A percentile compares a stretch with the other conserved stretches of the same genome.
These are phyloP conservation scores for Jacaranda mimosifolia DNA, from an alignment of 257 asterid species.

Conservation along the genomic window DNA sequence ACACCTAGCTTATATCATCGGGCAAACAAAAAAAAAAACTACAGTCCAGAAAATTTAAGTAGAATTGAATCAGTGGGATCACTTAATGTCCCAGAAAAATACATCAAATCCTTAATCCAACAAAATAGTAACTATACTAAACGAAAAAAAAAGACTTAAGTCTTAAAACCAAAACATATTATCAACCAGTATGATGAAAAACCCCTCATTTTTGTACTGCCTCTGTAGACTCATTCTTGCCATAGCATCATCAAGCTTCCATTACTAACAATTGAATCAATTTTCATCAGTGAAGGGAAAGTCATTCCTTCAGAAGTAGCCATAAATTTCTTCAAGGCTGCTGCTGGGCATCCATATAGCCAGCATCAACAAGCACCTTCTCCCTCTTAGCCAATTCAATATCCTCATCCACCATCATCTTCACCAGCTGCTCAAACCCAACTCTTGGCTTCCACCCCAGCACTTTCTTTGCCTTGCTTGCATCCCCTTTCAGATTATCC, in stretches of 20 bases:
- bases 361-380: conserved; percentile 96
- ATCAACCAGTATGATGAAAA: not conserved
- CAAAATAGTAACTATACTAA: conserved; percentile 3
- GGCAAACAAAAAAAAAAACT: not conserved
- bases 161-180: not conserved
- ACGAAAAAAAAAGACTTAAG: not conserved
- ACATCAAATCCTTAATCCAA: conserved; percentile 30
- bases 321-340: conserved; percentile 67
- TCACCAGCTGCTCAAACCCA: conserved; percentile 90
- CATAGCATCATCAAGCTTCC: not conserved
- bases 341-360: conserved; percentile 95
- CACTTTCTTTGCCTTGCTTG: conserved; percentile 77
- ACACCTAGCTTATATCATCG: not conserved
- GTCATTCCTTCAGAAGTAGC: not conserved
- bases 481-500: conserved; percentile 89
- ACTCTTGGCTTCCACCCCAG: conserved; percentile 93
- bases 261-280: conserved; percentile 19
- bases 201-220: not conserved
- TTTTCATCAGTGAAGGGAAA: not conserved
- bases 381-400: conserved; percentile 93
- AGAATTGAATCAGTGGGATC: conserved; percentile 16
- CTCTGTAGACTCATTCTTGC: conserved; percentile 31
- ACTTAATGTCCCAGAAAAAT: conserved; percentile 8
- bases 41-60: conserved; percentile 3
- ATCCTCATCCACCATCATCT: conserved; percentile 99